These are phyloP conservation scores for Marasmius fiardii DNA, from an alignment of 1,284 basidiomycete species.

Conservation along the genomic window DNA sequence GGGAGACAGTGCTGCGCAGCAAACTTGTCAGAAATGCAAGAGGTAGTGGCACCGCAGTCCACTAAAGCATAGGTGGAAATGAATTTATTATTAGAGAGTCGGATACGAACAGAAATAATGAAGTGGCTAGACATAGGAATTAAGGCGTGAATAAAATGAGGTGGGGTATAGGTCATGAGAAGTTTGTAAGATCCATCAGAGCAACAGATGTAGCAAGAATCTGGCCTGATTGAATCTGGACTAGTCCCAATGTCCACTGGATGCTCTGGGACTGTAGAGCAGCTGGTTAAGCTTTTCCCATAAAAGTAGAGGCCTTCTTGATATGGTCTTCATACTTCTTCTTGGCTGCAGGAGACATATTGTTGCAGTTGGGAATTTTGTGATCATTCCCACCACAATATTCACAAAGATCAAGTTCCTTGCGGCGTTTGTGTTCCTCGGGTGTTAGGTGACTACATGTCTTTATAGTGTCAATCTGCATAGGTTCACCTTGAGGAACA, in stretches of 20 bases:
- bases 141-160: conserved; percentile 7
- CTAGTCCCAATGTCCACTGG: conserved; percentile 6
- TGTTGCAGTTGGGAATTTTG: too few species aligned
- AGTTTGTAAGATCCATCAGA: not conserved
- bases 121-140: conserved; percentile 23
- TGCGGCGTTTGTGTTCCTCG: too few species aligned
- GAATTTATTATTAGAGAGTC: conserved; percentile 17
- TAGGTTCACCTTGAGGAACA: too few species aligned
- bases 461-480: too few species aligned
- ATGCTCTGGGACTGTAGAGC: conserved; percentile 3
- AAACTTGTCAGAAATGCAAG: conserved; percentile 29
- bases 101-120: conserved; percentile 22
- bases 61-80: conserved; percentile 19
- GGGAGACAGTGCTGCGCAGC: conserved; percentile 20
- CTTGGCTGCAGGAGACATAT: too few species aligned
- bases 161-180: not conserved
- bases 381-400: too few species aligned
- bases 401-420: too few species aligned
- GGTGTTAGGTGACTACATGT: too few species aligned
- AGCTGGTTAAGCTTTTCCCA: conserved; percentile 13
- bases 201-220: not conserved
- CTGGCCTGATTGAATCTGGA: not conserved
- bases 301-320: not conserved
- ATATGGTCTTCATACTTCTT: not conserved
- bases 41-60: conserved; percentile 25